phyloP scores from a whole-genome alignment of 352 stramenopile genomes.

The Phytophthora ohioensis region DNA sequence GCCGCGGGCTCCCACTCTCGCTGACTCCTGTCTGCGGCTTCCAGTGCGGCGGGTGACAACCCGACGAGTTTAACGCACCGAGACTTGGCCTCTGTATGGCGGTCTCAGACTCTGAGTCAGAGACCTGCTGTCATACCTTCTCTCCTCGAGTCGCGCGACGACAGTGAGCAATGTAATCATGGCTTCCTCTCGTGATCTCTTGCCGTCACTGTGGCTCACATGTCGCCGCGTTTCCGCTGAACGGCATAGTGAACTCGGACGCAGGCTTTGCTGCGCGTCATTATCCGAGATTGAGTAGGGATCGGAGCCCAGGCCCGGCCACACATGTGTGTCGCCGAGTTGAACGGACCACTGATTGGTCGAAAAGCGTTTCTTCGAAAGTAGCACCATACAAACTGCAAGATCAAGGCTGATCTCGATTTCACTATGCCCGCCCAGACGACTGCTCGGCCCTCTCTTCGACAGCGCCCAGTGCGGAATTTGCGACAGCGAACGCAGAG shows the following conservation, averaged over 20 bases:
- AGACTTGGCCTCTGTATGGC: conserved; percentile 1
- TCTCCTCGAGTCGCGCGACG: background rate
- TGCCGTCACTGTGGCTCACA: conserved; percentile 11
- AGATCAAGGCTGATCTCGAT: conserved; percentile 25
- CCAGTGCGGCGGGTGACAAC: conserved; percentile 26
- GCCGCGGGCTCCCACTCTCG: conserved; percentile 24
- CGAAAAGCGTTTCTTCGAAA: conserved; percentile 20
- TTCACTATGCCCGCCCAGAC: conserved; percentile 23
- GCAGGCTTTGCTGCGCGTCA: conserved; percentile 20
- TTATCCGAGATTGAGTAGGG: conserved; percentile 7
- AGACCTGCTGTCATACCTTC: conserved; percentile 9
- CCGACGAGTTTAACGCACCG: conserved; percentile 15
- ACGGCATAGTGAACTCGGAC: background rate
- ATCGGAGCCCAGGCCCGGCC: conserved; percentile 15
- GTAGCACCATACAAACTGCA: conserved; percentile 37
- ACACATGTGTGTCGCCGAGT: conserved; percentile 9
- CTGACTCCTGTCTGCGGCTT: conserved; percentile 4
- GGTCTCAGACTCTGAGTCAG: background rate
- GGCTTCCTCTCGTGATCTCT: background rate
- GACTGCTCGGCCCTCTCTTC: background rate
- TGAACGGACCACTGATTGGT: conserved; percentile 13
- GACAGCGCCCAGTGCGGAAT: conserved; percentile 52
- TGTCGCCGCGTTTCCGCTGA: conserved; percentile 18
- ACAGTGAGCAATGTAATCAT: conserved; percentile 6
- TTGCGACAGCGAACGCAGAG: conserved; percentile 45